Evolutionary conservation across 768 basidiomycete species (phyloP), one percentile per base, ranked within the genome.

Genomic region (Rhodotorula paludigena): DNA sequence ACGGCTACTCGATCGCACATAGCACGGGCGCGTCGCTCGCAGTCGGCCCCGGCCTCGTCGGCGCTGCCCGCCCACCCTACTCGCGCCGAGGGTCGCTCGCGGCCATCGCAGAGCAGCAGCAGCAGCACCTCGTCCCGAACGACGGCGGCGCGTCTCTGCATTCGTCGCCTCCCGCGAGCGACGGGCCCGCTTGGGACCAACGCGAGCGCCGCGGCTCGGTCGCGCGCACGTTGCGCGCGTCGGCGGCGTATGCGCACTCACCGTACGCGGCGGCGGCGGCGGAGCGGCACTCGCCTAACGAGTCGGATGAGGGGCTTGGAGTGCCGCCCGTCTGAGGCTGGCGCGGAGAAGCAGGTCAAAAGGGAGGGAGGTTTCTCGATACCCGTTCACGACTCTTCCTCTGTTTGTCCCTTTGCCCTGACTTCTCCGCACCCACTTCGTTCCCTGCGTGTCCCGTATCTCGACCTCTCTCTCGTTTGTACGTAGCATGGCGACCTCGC

Each of bases 1-100:
- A 10, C 44, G 57, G 57, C 18, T 59, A 59, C 57, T 59, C 57
- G 23, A 36, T 59, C 33, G 21, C 42, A 28, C 62, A n/a, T n/a
- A n/a, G n/a, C n/a, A n/a, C n/a, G n/a, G n/a, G n/a, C n/a, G n/a
- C n/a, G n/a, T n/a, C n/a, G n/a, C n/a, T n/a, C n/a, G n/a, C n/a
- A n/a, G n/a, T 15, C 35, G 35, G 8, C 32, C 14, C 55, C 44
- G 16, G n/a, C 4, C 21, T 44, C 47, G 5, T 35, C 65, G n/a
- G 32, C 33, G 38, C 47, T 3, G 1, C 23, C 16, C 9, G 12
- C 51, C 9, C 53, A 15, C n/a, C 58, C 5, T 35, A 18, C 38
- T 48, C 47, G 38, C 58, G 42, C 48, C 48, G 47, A 2, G 55
- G 32, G 28, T 35, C 39, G 16, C 51, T 49, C 25, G 47, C 58